phyloP scores from a whole-genome alignment of 2,329 filamentous ascomycete genomes.

The Byssothecium circinans region DNA sequence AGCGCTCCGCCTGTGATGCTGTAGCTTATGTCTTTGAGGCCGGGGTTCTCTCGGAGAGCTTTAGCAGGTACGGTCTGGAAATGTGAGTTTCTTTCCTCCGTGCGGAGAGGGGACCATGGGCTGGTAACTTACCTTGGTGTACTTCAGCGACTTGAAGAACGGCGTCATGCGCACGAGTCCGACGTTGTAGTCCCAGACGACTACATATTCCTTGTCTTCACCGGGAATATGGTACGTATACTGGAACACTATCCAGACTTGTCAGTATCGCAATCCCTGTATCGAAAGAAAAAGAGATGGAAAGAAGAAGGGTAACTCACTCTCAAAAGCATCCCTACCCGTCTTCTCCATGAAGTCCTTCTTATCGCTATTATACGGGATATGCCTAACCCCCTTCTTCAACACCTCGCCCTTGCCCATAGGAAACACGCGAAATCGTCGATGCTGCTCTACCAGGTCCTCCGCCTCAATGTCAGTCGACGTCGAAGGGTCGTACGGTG shows the following conservation, averaged over 20 bases:
- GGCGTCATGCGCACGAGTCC: conserved; percentile 92
- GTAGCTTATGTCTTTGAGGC: conserved; percentile 84
- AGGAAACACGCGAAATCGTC: conserved; percentile 67
- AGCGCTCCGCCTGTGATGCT: conserved; percentile 94
- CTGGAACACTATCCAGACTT: conserved; percentile 86
- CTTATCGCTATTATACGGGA: conserved; percentile 94
- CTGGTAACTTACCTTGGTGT: conserved; percentile 70
- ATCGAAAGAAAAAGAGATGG: no score
- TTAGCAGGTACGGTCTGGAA: conserved; percentile 82
- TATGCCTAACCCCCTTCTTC: conserved; percentile 60
- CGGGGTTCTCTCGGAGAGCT: conserved; percentile 68
- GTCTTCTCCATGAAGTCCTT: conserved; percentile 86
- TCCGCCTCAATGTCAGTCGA: conserved; percentile 51
- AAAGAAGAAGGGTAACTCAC: conserved; percentile 51
- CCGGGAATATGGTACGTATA: conserved; percentile 77
- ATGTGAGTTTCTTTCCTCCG: conserved; percentile 1
- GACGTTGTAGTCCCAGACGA: conserved; percentile 98
- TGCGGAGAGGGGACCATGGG: not conserved
- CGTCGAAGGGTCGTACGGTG: conserved; percentile 62
- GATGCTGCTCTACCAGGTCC: conserved; percentile 59
- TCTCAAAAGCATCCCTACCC: conserved; percentile 83
- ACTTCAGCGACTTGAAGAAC: conserved; percentile 88
- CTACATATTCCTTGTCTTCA: conserved; percentile 65
- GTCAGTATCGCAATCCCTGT: no score
- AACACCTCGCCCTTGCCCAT: conserved; percentile 55